Conservation (phyloP, 2,329 filamentous ascomycete species). For the Fusarium sarcochroum region DNA sequence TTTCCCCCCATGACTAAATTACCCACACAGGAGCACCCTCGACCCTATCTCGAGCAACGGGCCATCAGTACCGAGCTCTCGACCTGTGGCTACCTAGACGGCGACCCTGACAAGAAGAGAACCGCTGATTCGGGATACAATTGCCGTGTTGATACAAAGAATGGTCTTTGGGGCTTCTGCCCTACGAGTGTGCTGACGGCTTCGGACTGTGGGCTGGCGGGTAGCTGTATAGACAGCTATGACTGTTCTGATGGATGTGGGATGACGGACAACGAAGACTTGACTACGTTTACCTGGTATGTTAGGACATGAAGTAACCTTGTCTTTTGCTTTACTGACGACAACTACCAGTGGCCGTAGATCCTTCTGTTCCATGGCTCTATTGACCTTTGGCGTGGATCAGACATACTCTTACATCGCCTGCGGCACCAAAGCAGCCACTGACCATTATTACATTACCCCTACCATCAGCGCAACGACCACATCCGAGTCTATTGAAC, state of each 20-base stretch:
- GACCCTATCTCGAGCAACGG: background rate
- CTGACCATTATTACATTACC: conserved; percentile 47
- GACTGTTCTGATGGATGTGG: conserved; percentile 55
- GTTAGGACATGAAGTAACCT: background rate
- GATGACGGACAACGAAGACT: conserved; percentile 19
- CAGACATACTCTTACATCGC: conserved; percentile 57
- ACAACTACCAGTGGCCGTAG: background rate
- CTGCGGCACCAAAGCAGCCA: conserved; percentile 50
- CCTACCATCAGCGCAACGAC: conserved; percentile 25
- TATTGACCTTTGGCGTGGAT: conserved; percentile 52
- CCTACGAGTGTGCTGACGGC: conserved; percentile 53
- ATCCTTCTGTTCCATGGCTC: conserved; percentile 53
- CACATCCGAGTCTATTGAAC: background rate
- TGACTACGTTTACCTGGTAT: conserved; percentile 57
- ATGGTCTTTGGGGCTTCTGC: conserved; percentile 58
- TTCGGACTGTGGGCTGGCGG: conserved; percentile 56
- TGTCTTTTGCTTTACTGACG: background rate
- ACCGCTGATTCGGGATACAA: conserved; percentile 54
- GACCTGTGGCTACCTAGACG: conserved; percentile 52
- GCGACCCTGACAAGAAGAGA: conserved; percentile 48
- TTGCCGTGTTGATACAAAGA: conserved; percentile 53
- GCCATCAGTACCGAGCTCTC: conserved; percentile 42
- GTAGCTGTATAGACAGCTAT: conserved; percentile 53
- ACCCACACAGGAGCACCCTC: background rate
- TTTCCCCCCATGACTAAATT: background rate